Conservation (phyloP, 805 yeast genomes). For the Debaryomyces hansenii region DNA sequence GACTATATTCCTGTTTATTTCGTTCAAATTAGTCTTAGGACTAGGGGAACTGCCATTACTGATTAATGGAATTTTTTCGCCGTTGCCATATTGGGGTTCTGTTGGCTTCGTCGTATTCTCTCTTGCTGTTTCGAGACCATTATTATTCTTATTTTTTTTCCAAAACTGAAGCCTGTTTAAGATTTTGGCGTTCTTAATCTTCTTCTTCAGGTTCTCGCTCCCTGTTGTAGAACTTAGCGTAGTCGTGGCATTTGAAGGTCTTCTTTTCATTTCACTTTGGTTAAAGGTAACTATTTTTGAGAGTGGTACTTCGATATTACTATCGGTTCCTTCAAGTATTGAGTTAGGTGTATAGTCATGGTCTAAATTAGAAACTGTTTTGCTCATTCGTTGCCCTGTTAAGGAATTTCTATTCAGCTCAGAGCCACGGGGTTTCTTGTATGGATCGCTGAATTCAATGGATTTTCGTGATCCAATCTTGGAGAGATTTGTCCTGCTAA, state of each 20-base stretch:
- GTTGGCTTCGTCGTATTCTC: not conserved
- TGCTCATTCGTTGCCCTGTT: not conserved
- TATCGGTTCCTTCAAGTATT: not conserved
- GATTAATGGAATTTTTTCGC: too few species aligned
- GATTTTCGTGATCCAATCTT: not conserved
- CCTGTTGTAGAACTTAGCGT: constrained; percentile 3
- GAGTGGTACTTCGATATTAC: not conserved
- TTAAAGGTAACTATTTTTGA: constrained; percentile 23
- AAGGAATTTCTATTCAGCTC: not conserved
- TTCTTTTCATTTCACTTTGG: constrained; percentile 16
- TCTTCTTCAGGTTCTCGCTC: constrained; percentile 11
- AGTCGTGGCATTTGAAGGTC: constrained; percentile 8
- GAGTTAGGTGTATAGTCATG: not conserved
- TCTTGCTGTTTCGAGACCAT: not conserved
- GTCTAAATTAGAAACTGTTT: not conserved
- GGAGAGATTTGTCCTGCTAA: not conserved
- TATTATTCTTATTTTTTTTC: constrained; percentile 22
- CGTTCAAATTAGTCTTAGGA: not conserved
- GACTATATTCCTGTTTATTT: not conserved
- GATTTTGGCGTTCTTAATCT: constrained; percentile 22
- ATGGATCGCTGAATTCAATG: not conserved
- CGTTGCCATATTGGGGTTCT: too few species aligned
- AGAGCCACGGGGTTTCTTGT: not conserved
- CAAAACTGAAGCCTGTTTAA: constrained; percentile 39
- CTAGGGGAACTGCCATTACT: not conserved